These are phyloP conservation scores for Geranomyces variabilis DNA, from an alignment of 192 early-diverging fungal species.

Conservation along the genomic window DNA sequence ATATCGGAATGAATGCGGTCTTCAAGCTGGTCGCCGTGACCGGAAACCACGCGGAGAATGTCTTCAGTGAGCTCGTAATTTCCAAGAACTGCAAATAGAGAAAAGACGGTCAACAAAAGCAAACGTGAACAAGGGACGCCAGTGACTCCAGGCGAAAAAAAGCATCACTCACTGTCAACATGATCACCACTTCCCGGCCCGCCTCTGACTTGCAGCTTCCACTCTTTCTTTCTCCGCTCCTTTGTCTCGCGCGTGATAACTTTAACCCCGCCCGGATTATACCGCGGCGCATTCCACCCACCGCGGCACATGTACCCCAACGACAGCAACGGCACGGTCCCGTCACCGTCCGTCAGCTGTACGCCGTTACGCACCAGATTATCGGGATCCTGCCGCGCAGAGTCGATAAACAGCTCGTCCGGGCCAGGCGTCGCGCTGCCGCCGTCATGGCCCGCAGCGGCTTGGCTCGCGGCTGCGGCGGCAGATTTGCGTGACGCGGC, in stretches of 20 bases:
- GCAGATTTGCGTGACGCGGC: not conserved
- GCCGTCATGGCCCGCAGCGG: not conserved
- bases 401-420: constrained; percentile 25
- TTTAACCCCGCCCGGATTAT: constrained; percentile 76
- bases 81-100: constrained; percentile 61
- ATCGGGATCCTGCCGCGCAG: constrained; percentile 51
- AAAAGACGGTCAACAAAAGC: not conserved
- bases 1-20: constrained; percentile 51
- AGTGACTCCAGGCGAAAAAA: not conserved
- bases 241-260: constrained; percentile 74
- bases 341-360: constrained; percentile 74
- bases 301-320: constrained; percentile 85
- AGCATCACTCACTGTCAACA: constrained; percentile 59
- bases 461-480: not conserved
- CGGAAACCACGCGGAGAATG: constrained; percentile 57
- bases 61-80: constrained; percentile 71
- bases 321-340: constrained; percentile 85
- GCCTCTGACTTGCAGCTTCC: constrained; percentile 58
- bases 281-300: constrained; percentile 80
- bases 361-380: constrained; percentile 70
- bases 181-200: constrained; percentile 80
- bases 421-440: not conserved
- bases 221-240: constrained; percentile 37
- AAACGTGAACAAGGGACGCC: not conserved
- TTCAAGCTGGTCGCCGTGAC: constrained; percentile 34